Percentiles rank a stretch among this genome's conserved stretches.
Evolutionary conservation across 164 flowering plant species (phyloP).

Genomic region (Kingdonia uniflora): DNA sequence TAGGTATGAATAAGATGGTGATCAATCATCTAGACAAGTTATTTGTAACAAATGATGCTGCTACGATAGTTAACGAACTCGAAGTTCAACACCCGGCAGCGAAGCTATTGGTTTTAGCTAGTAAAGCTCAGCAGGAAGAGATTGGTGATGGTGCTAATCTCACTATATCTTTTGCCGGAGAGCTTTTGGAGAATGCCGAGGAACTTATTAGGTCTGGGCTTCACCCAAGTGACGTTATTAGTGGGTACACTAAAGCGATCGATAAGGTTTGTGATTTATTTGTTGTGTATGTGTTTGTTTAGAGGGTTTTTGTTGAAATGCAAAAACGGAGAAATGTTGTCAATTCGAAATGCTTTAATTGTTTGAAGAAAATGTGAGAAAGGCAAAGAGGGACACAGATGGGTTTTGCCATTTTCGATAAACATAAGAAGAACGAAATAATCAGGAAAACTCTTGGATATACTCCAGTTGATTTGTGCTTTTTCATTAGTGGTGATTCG

Average conservation of each 20-base stretch:
- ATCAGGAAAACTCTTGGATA: too few relatives aligned
- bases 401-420: too few relatives aligned
- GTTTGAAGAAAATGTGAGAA: too few relatives aligned
- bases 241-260: slow-evolving; percentile 74
- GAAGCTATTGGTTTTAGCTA: slow-evolving; percentile 81
- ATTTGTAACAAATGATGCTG: slow-evolving; percentile 92
- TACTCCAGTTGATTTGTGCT: too few relatives aligned
- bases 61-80: slow-evolving; percentile 87
- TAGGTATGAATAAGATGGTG: slow-evolving; percentile 98
- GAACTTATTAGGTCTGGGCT: slow-evolving; percentile 91
- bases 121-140: slow-evolving; percentile 94
- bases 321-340: too few relatives aligned
- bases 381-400: too few relatives aligned
- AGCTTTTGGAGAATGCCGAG: slow-evolving; percentile 80
- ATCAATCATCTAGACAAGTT: slow-evolving; percentile 94
- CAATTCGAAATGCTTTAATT: too few relatives aligned
- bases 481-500: too few relatives aligned
- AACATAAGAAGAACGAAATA: too few relatives aligned
- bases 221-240: slow-evolving; percentile 92
- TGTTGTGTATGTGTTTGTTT: too few relatives aligned
- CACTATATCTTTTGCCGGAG: slow-evolving; percentile 86
- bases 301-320: too few relatives aligned
- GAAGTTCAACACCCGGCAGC: slow-evolving; percentile 99
- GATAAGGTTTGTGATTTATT: slow-evolving; percentile 73
- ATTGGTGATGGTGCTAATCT: slow-evolving; percentile 97